Conservation (phyloP, 805 yeast species). For the Metschnikowia baotianmanensis region DNA sequence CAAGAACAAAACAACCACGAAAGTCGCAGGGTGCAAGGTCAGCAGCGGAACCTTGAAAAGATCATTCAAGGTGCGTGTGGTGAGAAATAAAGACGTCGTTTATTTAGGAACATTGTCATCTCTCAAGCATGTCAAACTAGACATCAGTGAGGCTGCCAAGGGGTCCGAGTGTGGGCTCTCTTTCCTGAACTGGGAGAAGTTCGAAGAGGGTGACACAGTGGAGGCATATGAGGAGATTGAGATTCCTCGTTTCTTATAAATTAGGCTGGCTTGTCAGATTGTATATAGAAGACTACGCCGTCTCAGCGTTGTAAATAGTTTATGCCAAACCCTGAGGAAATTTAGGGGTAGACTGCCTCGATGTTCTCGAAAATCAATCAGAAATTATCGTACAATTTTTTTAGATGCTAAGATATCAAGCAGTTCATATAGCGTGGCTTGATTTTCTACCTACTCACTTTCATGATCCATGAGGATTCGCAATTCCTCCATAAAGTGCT, state of each 20-base stretch:
- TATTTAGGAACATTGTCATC: conserved; percentile 63
- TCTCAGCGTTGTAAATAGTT: background rate
- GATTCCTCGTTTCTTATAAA: conserved; percentile 36
- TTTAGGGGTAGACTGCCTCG: no score
- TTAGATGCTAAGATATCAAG: no score
- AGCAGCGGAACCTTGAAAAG: conserved; percentile 63
- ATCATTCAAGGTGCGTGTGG: conserved; percentile 54
- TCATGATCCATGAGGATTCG: no score
- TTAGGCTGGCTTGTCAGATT: background rate
- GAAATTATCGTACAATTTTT: no score
- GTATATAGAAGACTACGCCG: background rate
- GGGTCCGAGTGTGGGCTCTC: conserved; percentile 91
- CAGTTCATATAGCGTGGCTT: no score
- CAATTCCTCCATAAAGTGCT: background rate
- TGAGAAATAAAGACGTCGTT: conserved; percentile 48
- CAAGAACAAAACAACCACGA: conserved; percentile 49
- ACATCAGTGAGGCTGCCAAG: conserved; percentile 70
- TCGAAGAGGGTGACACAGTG: conserved; percentile 72
- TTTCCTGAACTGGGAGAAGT: conserved; percentile 63
- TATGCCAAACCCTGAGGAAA: no score
- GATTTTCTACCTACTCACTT: no score
- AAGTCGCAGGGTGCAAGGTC: conserved; percentile 88
- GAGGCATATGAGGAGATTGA: conserved; percentile 67
- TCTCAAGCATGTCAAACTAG: conserved; percentile 79
- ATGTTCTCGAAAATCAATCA: no score